Base-by-base conservation (phyloP, 345 rosid species). In the Adansonia digitata region DNA sequence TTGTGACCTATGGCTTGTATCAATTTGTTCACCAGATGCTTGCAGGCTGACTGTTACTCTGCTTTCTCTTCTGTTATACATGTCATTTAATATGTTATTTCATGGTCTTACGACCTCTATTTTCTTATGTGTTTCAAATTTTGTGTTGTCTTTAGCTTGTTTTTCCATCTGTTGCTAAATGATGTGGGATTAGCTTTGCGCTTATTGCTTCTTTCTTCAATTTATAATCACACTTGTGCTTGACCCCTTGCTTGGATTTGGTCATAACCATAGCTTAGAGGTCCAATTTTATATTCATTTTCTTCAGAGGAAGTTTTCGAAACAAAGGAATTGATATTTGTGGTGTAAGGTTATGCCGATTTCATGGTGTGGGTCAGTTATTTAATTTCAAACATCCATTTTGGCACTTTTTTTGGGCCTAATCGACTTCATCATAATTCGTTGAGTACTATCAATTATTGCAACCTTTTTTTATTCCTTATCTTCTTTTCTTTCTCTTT, bases 1-100 rank as follows among this genome's bases (percentile, higher is more conserved):
- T 62, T 62, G 68, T 62, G 46, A 62, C 46, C 68, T 35, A 35
- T 62, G 68, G 68, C 68, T 35, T 62, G 45, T 62, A 62, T 62
- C 68, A 35, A 37, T 63, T 63, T 63, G 29, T 37, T 63, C 27
- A 39, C 5, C 46, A n/a, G 46, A 37, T 63, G 46, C 10, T 63
- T 37, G 22, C 69, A 63, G 17, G 37, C 27, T 37, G 4, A 63
- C 27, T 37, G 4, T 63, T 37, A 37, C 69, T 20, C 45, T 9
- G 17, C 24, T 22, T 63, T 37, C 27, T 37, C 68, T 63, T 37
- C 26, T 63, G 27, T 37, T 63, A n/a, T 63, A n/a, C 37, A 37
- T 46, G 0, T 20, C n/a, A 63, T 63, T 37, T 46, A 37, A 37
- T 37, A 40, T 63, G 27, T 63, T 63, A n/a, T n/a, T n/a, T 26